These are phyloP conservation scores for Stephania japonica DNA, from an alignment of 164 flowering plant species.

Conservation along the genomic window DNA sequence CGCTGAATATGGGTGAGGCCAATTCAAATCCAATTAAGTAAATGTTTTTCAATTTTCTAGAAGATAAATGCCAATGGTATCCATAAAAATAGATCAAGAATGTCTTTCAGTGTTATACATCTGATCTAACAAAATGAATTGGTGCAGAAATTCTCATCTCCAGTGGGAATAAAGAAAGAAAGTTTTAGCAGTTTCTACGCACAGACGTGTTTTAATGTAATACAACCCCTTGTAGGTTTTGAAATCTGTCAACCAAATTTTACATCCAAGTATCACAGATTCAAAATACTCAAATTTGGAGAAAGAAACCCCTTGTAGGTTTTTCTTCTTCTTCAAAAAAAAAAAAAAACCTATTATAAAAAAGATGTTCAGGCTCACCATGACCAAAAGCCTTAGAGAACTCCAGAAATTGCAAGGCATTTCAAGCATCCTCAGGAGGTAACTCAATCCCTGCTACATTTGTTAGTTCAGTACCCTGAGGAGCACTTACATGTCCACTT, in stretches of 20 bases:
- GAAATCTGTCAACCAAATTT: too few relatives aligned
- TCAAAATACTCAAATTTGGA: too few relatives aligned
- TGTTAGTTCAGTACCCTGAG: slow-evolving; percentile 42
- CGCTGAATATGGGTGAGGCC: neutral
- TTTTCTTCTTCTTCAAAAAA: too few relatives aligned
- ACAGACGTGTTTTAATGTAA: too few relatives aligned
- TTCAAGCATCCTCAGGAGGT: slow-evolving; percentile 58
- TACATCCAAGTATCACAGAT: too few relatives aligned
- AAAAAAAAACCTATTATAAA: neutral
- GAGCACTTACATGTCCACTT: slow-evolving; percentile 65
- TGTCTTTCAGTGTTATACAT: neutral
- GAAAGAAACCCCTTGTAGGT: too few relatives aligned
- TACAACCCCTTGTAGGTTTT: too few relatives aligned
- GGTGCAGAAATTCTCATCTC: neutral
- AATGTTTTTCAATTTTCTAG: neutral
- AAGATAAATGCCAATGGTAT: neutral
- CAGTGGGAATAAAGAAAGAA: neutral
- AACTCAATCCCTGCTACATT: slow-evolving; percentile 51
- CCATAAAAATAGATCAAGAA: neutral
- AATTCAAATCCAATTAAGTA: neutral
- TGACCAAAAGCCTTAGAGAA: slow-evolving; percentile 76
- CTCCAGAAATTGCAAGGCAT: slow-evolving; percentile 81
- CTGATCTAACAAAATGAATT: neutral
- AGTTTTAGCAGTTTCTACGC: neutral
- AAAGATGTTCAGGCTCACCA: slow-evolving; percentile 31